phyloP scores from a whole-genome alignment of 164 flowering plant species.

The Vitis labrusca region DNA sequence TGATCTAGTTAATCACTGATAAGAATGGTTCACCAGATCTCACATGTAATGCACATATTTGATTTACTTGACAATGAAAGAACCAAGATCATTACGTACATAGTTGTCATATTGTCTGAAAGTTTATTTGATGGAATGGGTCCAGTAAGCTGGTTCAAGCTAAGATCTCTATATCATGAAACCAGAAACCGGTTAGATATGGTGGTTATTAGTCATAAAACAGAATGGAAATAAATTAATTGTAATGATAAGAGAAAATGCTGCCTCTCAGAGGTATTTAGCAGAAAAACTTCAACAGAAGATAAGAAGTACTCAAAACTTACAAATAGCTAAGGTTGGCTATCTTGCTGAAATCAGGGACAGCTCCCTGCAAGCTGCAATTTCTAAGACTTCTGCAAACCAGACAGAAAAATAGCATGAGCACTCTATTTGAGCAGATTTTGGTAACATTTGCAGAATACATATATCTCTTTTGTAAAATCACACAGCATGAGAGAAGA shows the following conservation, averaged over 20 bases:
- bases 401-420: conserved; percentile 4
- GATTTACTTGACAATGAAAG: background rate
- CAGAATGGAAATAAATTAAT: background rate
- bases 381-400: conserved; percentile 80
- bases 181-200: background rate
- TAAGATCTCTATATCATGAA: conserved; percentile 67
- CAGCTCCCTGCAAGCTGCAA: conserved; percentile 70
- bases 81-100: conserved; percentile 41
- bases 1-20: background rate
- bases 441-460: background rate
- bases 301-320: conserved; percentile 21
- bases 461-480: too few species aligned
- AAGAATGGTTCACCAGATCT: background rate
- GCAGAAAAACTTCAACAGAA: background rate
- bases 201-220: background rate
- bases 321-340: conserved; percentile 64
- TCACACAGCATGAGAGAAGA: too few species aligned
- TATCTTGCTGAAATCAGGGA: conserved; percentile 73
- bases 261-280: background rate
- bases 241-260: background rate
- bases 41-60: background rate
- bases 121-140: conserved; percentile 58
- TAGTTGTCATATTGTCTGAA: conserved; percentile 64
- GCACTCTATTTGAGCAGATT: conserved; percentile 5
- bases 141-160: conserved; percentile 71